Evolutionary conservation across 306 rosid species (phyloP), one percentile per base, ranked within the genome.

Genomic region (Nissolia schottii): DNA sequence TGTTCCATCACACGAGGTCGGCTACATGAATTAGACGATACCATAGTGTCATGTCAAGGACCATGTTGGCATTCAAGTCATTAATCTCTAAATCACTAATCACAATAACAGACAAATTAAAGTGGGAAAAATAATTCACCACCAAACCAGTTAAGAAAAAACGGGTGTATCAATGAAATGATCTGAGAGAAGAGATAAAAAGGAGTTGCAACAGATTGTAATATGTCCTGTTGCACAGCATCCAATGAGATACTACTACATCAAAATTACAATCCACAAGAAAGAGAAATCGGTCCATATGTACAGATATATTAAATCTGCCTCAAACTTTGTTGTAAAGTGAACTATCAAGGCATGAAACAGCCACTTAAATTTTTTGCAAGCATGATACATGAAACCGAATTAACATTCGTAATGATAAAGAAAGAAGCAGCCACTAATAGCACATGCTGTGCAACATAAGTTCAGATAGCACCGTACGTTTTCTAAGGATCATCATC

Each of bases 401-500:
- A 7, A 48, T 20, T 48, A 65, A 49, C 53, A 71, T 15, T 22
- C 61, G 65, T 3, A 25, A 50, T 31, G 18, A 62, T 48, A 24
- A 29, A 64, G 41, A 7, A 76, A 49, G 32, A 31, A 74, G 43
- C 16, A 19, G 28, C 45, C 34, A 56, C 19, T 28, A 15, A 7
- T 6, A 51, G 45, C 66, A 23, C 15, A 49, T 59, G 23, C 41
- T 8, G 28, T 56, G 27, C 48, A 55, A 51, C 76, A 60, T 64
- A 28, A 45, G 22, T 27, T 16, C 13, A 32, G 46, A 66, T 40
- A 51, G 31, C 5, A 24, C 14, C 24, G 49, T 69, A 28, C 15
- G 23, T 70, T 41, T 54, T 40, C 85, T 85, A 94, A 9, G 97
- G 99, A 79, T 94, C 99, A 71, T 80, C 85, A 8, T 94, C 96